phyloP scores from a whole-genome alignment of 805 yeast species.

The Kurtzmaniella fragi region DNA sequence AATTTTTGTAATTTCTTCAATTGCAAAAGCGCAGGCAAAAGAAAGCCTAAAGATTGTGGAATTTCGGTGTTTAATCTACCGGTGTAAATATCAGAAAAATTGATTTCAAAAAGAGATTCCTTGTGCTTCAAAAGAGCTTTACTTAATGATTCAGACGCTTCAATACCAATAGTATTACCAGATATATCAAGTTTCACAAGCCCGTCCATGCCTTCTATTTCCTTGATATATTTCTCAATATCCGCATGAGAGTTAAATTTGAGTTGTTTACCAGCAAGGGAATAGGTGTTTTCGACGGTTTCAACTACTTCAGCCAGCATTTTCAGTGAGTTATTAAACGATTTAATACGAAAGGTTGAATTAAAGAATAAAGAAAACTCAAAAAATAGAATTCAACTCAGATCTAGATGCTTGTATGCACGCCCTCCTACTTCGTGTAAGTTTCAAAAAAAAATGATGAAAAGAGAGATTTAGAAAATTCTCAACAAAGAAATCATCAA shows the following conservation, averaged over 20 bases:
- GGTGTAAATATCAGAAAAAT: conserved; percentile 90
- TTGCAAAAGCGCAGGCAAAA: conserved; percentile 68
- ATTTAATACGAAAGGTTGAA: no score
- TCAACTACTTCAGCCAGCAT: not conserved
- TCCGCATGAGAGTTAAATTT: conserved; percentile 73
- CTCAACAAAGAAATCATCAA: not conserved
- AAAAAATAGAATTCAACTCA: no score
- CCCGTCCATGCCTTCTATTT: conserved; percentile 35
- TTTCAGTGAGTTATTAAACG: not conserved
- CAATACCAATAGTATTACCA: conserved; percentile 94
- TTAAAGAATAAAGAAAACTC: no score
- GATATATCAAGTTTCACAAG: conserved; percentile 67
- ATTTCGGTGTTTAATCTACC: conserved; percentile 94
- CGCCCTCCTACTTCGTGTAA: no score
- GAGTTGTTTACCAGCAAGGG: conserved; percentile 68
- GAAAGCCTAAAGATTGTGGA: conserved; percentile 69
- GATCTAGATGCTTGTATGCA: no score
- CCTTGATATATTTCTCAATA: conserved; percentile 63
- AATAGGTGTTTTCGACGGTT: conserved; percentile 28
- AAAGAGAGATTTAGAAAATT: no score
- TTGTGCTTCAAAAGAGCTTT: conserved; percentile 42
- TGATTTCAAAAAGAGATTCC: conserved; percentile 56
- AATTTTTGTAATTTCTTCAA: conserved; percentile 67
- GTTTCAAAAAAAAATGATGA: no score
- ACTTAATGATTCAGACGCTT: conserved; percentile 73